Evolutionary conservation across 2,329 filamentous ascomycete species (phyloP), one percentile per base, ranked within the genome.

Genomic region (Tolypocladium cylindrosporum): DNA sequence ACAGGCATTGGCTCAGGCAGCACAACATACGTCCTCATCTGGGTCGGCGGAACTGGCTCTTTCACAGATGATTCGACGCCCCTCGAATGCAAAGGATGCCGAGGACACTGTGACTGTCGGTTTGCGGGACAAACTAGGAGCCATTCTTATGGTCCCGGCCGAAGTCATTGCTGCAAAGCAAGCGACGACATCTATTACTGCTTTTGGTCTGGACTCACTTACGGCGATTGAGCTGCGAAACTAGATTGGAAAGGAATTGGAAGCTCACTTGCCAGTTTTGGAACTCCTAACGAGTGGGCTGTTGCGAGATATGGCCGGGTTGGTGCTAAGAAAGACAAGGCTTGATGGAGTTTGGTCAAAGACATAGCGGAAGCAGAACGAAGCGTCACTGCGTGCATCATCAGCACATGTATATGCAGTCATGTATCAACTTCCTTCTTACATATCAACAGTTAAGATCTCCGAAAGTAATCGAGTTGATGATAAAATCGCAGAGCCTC

Each of bases 261-360:
- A 34, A 72, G 61, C 63, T 4, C 64, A 77, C 57, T 63, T 82
- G 64, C 79, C 83, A 67, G 79, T 84, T 0, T 66, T 84, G 59
- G 80, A 84, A 65, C 65, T 84, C 59, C 67, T 83, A 41, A 78
- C 75, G 8, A 80, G 77, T 63, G 79, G 79, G 1, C 76, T 73
- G 31, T 54, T 68, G 48, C 53, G 45, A 1, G 66, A 67, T 55
- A 42, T 68, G 55, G 62, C 65, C 14, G 59, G 42, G 3, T 41
- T 67, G 39, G 62, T 68, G 19, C 55, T 69, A 54, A 64, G 62
- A 34, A 69, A 69, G 61, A 64, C 62, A 4, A 31, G 31, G 31
- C 31, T 31, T 31, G 31, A 31, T 31, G 31, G 31, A 31, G 31
- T 5, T 4, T 31, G 31, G 31, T 31, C 31, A 31, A 31, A 31